A percentile compares a stretch with the other conserved stretches of the same genome.
Conservation (phyloP, 2,329 filamentous ascomycete species). For the Colletotrichum simmondsii region DNA sequence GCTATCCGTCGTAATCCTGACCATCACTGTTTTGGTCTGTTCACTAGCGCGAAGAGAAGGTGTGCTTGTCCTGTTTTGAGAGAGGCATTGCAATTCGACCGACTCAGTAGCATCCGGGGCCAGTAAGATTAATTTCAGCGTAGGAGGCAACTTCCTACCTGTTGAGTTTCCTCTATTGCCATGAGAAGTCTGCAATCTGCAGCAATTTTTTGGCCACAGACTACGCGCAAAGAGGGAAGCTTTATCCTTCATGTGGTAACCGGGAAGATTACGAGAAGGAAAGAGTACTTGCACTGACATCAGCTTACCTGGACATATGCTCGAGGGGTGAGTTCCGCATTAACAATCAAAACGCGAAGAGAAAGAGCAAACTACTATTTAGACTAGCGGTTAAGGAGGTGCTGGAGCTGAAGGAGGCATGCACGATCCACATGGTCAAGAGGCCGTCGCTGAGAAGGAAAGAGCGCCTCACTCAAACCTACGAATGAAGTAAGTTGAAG, state of each 20-base stretch:
- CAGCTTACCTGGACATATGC: neutral
- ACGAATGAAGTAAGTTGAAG: neutral
- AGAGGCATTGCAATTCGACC: neutral
- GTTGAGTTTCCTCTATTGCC: neutral
- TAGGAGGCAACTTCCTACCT: neutral
- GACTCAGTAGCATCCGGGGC: neutral
- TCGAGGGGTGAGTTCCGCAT: neutral
- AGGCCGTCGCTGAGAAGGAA: neutral
- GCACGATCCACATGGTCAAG: neutral
- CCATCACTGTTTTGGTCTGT: neutral
- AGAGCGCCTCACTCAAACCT: neutral
- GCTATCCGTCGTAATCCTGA: neutral
- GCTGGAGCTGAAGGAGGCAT: neutral
- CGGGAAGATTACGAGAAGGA: neutral
- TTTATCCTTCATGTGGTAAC: neutral
- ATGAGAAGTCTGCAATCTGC: neutral
- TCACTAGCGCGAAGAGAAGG: neutral
- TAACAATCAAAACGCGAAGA: neutral
- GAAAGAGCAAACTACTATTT: neutral
- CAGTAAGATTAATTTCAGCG: neutral
- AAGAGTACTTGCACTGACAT: neutral
- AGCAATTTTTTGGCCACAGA: neutral
- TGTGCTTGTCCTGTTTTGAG: neutral
- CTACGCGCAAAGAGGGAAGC: neutral
- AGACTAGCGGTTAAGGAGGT: too few species aligned